phyloP scores from a whole-genome alignment of 768 basidiomycete species.

The Suillus ampliporus region DNA sequence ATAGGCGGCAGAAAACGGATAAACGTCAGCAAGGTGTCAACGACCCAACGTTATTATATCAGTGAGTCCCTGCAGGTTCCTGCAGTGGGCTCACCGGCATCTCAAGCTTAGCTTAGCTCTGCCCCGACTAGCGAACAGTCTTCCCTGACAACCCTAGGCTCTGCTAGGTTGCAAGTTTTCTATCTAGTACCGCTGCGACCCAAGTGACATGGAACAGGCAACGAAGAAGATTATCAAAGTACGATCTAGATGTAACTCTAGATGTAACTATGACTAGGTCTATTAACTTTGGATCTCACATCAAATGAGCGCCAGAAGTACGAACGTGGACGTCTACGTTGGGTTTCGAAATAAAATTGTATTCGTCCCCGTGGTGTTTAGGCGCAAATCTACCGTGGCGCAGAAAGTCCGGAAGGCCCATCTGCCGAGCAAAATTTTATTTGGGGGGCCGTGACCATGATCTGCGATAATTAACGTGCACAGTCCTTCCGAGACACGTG shows the following conservation, averaged over 20 bases:
- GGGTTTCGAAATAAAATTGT: neutral
- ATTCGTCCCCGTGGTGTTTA: neutral
- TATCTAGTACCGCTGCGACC: neutral
- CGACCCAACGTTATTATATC: neutral
- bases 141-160: neutral
- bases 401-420: neutral
- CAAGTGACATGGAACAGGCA: neutral
- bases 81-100: neutral
- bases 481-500: neutral
- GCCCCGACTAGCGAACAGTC: neutral
- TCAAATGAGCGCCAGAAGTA: neutral
- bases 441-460: neutral
- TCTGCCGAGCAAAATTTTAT: neutral
- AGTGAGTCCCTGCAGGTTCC: neutral
- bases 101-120: neutral
- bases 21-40: neutral
- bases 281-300: neutral
- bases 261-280: neutral
- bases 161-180: neutral
- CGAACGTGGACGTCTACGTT: neutral
- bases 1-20: neutral
- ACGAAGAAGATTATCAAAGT: neutral
- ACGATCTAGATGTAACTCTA: neutral
- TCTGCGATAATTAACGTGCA: neutral
- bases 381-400: neutral